Evolutionary conservation across 176 grass and related monocot genomes (phyloP), one percentile per base, ranked within the genome.

Genomic region (Avena sativa): DNA sequence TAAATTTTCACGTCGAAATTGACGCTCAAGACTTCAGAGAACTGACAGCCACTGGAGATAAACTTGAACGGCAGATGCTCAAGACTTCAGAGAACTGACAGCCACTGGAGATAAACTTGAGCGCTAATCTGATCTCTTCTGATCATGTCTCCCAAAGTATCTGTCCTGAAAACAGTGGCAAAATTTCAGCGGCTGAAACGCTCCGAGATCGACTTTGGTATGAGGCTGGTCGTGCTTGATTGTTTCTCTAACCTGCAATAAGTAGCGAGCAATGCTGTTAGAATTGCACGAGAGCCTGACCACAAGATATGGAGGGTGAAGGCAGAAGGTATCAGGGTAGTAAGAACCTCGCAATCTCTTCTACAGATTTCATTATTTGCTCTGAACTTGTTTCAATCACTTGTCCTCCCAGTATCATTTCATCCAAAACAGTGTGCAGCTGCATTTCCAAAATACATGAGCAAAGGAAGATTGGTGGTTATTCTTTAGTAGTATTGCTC

Each of bases 321-420:
- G 44, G 38, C n/a, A 52, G 20, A 48, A 25, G 52, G 70, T 21
- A 86, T 53, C 59, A 26, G 83, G 28, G 71, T 19, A 88, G 69
- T 60, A 28, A 79, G 30, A 72, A 92, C 93, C 93, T 94, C 21
- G 59, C 74, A 68, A 95, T 95, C 73, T 98, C 96, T 59, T 95
- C 93, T 32, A 95, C 90, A 12, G 87, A 89, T 87, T 85, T 91
- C 84, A 94, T 40, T 79, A 96, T 92, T 82, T 93, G 79, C 76
- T 91, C 97, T 25, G 88, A 96, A 81, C 89, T 96, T 55, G 97
- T 98, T 89, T 98, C 94, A 64, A 93, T 87, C 25, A 98, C 97
- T 78, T 93, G 94, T 32, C 97, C 97, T 15, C 97, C 92, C 32
- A 96, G 66, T 86, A 98, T 94, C 79, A 98, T 98, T 88, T 98